phyloP scores from a whole-genome alignment of 345 rosid species.

The Euphorbia pulcherrima region DNA sequence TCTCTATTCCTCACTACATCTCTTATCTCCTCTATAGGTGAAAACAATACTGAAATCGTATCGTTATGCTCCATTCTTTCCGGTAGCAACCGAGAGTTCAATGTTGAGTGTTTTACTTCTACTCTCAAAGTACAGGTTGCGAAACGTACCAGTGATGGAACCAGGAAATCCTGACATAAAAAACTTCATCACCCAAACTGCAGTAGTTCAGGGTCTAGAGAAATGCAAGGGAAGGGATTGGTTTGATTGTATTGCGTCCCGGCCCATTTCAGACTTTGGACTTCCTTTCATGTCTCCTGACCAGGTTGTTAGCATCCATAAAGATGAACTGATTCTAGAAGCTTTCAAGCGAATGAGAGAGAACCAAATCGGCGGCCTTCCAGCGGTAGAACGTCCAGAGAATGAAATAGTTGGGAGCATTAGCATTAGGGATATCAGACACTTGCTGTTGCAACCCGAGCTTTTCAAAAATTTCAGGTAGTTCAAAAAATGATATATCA shows the following conservation, averaged over 20 bases:
- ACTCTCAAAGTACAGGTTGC: conserved; percentile 72
- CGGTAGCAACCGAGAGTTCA: conserved; percentile 63
- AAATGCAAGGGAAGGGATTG: conserved; percentile 86
- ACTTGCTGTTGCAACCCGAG: conserved; percentile 69
- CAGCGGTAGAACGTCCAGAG: conserved; percentile 48
- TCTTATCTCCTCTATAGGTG: conserved; percentile 42
- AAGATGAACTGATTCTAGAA: conserved; percentile 66
- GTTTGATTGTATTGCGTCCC: conserved; percentile 68
- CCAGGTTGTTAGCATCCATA: conserved; percentile 59
- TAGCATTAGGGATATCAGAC: conserved; percentile 61
- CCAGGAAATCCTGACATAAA: conserved; percentile 56
- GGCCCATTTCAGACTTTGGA: conserved; percentile 69
- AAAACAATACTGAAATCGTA: conserved; percentile 62
- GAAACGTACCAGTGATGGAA: conserved; percentile 76
- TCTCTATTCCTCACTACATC: not conserved
- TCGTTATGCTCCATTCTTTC: conserved; percentile 80
- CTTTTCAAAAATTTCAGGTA: conserved; percentile 84
- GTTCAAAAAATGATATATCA: not conserved
- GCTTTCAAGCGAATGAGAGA: conserved; percentile 80
- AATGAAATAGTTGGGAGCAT: conserved; percentile 46
- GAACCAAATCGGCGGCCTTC: conserved; percentile 75
- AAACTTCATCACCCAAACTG: conserved; percentile 86
- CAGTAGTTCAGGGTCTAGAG: conserved; percentile 73
- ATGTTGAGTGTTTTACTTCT: conserved; percentile 78
- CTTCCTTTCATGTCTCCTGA: conserved; percentile 71